These are phyloP conservation scores for Penicillium polonicum DNA, from an alignment of 2,329 filamentous ascomycete species.

Conservation along the genomic window DNA sequence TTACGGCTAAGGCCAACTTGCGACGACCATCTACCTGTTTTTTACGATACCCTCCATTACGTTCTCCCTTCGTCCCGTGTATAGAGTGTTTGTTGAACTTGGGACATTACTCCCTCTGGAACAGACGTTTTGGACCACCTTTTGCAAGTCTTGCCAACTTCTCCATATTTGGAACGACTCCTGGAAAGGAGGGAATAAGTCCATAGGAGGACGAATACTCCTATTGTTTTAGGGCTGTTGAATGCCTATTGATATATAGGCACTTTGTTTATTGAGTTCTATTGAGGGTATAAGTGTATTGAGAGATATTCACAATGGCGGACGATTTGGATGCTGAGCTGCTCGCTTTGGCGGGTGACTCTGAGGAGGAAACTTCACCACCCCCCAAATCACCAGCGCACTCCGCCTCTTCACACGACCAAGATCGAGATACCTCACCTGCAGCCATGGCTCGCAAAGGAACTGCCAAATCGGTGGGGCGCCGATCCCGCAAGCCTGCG, in stretches of 20 bases:
- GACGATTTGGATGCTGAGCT: conserved; percentile 86
- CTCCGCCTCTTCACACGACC: conserved; percentile 52
- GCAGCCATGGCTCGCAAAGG: conserved; percentile 50
- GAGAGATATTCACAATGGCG: conserved; percentile 61
- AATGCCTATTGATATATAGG: neutral
- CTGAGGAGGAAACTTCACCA: conserved; percentile 54
- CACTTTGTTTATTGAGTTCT: neutral
- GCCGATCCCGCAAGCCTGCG: conserved; percentile 48
- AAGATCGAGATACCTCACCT: conserved; percentile 36
- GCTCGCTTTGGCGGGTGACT: conserved; percentile 79
- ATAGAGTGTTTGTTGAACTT: conserved; percentile 3
- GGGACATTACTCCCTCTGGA: neutral
- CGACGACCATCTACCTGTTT: conserved; percentile 18
- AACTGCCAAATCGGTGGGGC: conserved; percentile 36
- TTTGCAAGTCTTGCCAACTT: neutral
- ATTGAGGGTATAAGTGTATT: conserved; percentile 3
- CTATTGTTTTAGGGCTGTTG: neutral
- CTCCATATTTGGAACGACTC: conserved; percentile 2
- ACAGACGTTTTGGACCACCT: neutral
- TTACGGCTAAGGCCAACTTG: conserved; percentile 25
- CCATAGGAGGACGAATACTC: neutral
- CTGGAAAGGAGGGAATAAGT: neutral
- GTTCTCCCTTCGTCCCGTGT: conserved; percentile 10
- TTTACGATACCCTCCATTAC: conserved; percentile 19
- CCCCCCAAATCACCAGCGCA: conserved; percentile 53